Evolutionary conservation across 169 alveolate genomes (phyloP).

Genomic region (Prorocentrum cordatum): DNA sequence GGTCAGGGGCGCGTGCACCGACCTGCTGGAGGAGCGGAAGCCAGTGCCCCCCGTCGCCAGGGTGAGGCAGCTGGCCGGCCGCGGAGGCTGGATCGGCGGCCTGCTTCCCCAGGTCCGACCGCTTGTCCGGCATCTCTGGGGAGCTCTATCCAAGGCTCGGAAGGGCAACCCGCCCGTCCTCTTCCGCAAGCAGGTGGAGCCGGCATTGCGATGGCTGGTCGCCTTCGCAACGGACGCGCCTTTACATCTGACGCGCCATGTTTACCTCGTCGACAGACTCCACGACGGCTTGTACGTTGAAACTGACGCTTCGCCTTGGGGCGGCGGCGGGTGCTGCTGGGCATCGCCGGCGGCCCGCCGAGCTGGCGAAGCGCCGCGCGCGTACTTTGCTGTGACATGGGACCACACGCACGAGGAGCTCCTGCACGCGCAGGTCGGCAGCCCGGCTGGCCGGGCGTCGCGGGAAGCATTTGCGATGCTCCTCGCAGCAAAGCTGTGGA

Average conservation of each 20-base stretch:
- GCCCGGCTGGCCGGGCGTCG: not conserved
- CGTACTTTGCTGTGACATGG: not conserved
- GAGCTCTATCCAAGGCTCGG: too few species aligned
- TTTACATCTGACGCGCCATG: not conserved
- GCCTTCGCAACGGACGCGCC: not conserved
- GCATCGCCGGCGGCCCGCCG: not conserved
- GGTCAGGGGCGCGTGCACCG: not conserved
- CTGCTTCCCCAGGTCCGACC: not conserved
- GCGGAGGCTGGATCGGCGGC: not conserved
- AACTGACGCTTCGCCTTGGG: constrained; percentile 13
- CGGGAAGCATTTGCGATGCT: constrained; percentile 1
- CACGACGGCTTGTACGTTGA: not conserved
- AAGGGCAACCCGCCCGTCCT: too few species aligned
- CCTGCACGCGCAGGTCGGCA: not conserved
- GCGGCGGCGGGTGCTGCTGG: too few species aligned
- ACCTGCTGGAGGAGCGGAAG: too few species aligned
- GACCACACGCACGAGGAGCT: not conserved
- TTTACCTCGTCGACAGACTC: not conserved
- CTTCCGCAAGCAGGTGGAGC: not conserved
- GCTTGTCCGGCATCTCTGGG: not conserved
- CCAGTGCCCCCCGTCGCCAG: not conserved
- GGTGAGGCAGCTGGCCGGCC: not conserved
- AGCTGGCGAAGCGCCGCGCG: not conserved
- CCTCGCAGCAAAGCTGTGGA: not conserved
- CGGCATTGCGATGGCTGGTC: not conserved